Evolutionary conservation across 1,284 basidiomycete species (phyloP), one percentile per base, ranked within the genome.

Genomic region (Pseudozyma thailandica): DNA sequence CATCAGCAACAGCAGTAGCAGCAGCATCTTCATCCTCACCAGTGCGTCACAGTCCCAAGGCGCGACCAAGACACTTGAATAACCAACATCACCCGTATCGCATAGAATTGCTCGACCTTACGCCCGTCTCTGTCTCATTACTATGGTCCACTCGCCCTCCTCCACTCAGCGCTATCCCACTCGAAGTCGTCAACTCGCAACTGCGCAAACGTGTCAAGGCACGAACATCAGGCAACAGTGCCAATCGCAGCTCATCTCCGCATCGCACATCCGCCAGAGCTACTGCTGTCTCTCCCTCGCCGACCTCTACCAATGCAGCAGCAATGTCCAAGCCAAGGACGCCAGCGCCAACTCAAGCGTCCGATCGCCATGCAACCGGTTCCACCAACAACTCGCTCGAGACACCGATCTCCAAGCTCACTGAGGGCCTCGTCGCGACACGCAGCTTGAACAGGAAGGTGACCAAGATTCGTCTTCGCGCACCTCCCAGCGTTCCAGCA

Each of bases 81-180:
- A 46, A 69, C 21, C 56, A 58, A 20, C 75, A 78, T 12, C 75
- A 79, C 37, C 74, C 74, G 1, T 76, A 72, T 54, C 70, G 77
- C 23, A 70, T 79, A 47, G 76, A 79, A 37, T 69, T 79, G 16
- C 70, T 74, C 53, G 76, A 77, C 30, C 53, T 79, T 31, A 76
- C 75, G 2, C 75, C 77, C 18, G 72, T 79, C 35, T 78, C 76
- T 12, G 66, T 78, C 9, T 74, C 77, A 1, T 25, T 78, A n/a
- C 61, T 75, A 35, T 76, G 75, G 73, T 78, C 77, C 20, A 70
- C 62, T 7, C 59, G 76, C 7, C 77, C 77, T 9, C 69, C 74
- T n/a, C 77, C 77, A 9, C 64, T 79, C 50, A 72, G 63, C 41
- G 68, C 72, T 3, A 68, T 78, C 18, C 72, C 73, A 3, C 56